Evolutionary conservation across 768 basidiomycete species (phyloP).

Genomic region (Coprinopsis marcescibilis): DNA sequence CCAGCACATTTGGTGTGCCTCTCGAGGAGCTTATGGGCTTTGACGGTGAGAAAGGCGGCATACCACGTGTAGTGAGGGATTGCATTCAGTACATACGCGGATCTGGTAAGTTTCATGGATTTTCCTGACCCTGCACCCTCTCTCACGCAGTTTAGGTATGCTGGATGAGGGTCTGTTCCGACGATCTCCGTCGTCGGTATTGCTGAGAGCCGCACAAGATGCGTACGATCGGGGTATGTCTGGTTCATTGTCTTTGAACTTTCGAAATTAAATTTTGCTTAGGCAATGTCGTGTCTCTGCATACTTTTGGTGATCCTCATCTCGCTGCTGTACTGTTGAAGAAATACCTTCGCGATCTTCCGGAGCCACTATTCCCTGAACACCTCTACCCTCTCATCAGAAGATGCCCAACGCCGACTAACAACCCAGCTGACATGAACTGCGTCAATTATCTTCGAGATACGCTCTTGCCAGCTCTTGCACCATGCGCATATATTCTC

Average conservation of each 20-base stretch:
- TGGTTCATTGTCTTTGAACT: neutral
- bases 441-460: conserved; percentile 64
- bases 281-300: conserved; percentile 76
- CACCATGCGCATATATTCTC: conserved; percentile 67
- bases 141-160: conserved; percentile 38
- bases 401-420: conserved; percentile 57
- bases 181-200: conserved; percentile 65
- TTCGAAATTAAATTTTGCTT: conserved; percentile 8
- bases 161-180: conserved; percentile 78
- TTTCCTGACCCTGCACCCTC: neutral
- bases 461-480: conserved; percentile 58
- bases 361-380: conserved; percentile 75
- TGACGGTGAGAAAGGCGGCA: conserved; percentile 73
- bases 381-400: conserved; percentile 56
- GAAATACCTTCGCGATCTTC: conserved; percentile 78
- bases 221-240: conserved; percentile 74
- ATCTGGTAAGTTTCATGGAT: conserved; percentile 31
- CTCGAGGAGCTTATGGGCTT: conserved; percentile 81
- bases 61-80: conserved; percentile 79
- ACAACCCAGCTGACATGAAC: conserved; percentile 49
- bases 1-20: conserved; percentile 73
- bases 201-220: conserved; percentile 70
- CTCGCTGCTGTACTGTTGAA: conserved; percentile 83
- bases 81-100: conserved; percentile 66
- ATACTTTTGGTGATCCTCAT: conserved; percentile 72